phyloP scores from a whole-genome alignment of 495 filamentous ascomycete genomes.

The Lentithecium fluviatile region DNA sequence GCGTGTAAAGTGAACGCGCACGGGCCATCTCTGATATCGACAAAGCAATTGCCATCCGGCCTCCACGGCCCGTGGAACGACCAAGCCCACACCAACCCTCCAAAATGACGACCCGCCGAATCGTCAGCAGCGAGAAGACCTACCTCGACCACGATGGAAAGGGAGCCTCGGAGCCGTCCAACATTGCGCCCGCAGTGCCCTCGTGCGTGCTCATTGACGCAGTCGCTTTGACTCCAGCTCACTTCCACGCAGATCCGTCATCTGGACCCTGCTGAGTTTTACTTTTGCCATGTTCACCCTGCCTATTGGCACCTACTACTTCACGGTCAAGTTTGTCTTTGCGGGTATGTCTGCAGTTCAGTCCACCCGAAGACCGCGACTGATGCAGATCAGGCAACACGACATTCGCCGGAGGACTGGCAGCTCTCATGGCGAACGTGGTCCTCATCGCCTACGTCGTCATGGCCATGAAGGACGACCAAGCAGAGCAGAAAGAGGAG shows the following conservation, averaged over 20 bases:
- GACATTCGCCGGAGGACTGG: slow-evolving; percentile 78
- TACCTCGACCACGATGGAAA: slow-evolving; percentile 33
- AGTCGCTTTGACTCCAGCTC: not conserved
- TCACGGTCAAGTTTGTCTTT: slow-evolving; percentile 74
- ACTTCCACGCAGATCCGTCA: slow-evolving; percentile 66
- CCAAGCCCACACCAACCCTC: not conserved
- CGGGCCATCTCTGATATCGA: no score
- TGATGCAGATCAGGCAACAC: slow-evolving; percentile 61
- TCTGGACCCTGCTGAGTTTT: slow-evolving; percentile 84
- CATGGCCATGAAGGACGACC: slow-evolving; percentile 88
- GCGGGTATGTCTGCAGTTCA: slow-evolving; percentile 53
- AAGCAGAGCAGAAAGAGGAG: slow-evolving; percentile 61
- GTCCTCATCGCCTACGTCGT: slow-evolving; percentile 88
- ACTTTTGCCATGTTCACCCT: slow-evolving; percentile 84
- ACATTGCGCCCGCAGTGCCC: slow-evolving; percentile 45
- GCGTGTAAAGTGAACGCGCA: no score
- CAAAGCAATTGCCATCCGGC: no score
- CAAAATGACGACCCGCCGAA: slow-evolving; percentile 35
- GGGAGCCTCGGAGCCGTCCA: slow-evolving; percentile 32
- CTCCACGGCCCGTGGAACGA: not conserved
- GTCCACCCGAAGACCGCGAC: not conserved
- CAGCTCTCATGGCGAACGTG: slow-evolving; percentile 86
- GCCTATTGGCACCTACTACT: slow-evolving; percentile 84
- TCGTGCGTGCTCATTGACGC: slow-evolving; percentile 33
- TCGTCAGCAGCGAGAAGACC: slow-evolving; percentile 34